Base-by-base conservation (phyloP, 108 stramenopile species). In the Cyclostephanos invisitatus region DNA sequence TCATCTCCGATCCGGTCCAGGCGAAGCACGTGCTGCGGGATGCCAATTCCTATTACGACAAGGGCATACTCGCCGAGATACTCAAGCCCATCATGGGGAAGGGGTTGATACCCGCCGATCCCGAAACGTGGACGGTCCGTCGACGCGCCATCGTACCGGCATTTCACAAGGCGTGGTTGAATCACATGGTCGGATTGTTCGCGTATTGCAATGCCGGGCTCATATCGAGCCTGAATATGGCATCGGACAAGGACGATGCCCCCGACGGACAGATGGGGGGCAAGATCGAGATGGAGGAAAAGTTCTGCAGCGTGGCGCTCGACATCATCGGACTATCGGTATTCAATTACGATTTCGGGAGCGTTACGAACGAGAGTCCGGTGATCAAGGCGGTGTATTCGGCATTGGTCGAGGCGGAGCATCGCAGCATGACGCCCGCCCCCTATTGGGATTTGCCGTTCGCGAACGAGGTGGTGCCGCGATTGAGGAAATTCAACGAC, bases 381-480 rank as follows among this genome's bases (percentile, higher is more conserved):
- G 94, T 98, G 18, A 86, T 98, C 67, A 93, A 88, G 82, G 94
- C 97, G 7, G 98, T 97, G 11, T 96, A 97, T 80, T 87, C 86
- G 35, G 92, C 96, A 7, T 78, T 98, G 18, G 88, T 95, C 32
- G 97, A 98, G 76, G 96, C 94, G 2, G 96, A 97, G 69, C 97
- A 98, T 84, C 83, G 97, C 18, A 88, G 87, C 32, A 96, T 91
- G 91, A 97, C 96, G 12, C 96, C 96, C 15, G 89, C 91, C 8
- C 97, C 97, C 3, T 98, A 98, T 84, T 98, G 97, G 97, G 85
- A 97, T 56, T 29, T 98, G 15, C 97, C 97, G 27, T 63, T 95
- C 17, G 96, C 97, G 22, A 97, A 96, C 72, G 69, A 86, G 59
- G 24, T 98, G 36, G 96, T 98, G 22, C 96, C 97, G 2, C 87